Conservation (phyloP, 2,329 filamentous ascomycete species). For the Fusarium nelsonii region DNA sequence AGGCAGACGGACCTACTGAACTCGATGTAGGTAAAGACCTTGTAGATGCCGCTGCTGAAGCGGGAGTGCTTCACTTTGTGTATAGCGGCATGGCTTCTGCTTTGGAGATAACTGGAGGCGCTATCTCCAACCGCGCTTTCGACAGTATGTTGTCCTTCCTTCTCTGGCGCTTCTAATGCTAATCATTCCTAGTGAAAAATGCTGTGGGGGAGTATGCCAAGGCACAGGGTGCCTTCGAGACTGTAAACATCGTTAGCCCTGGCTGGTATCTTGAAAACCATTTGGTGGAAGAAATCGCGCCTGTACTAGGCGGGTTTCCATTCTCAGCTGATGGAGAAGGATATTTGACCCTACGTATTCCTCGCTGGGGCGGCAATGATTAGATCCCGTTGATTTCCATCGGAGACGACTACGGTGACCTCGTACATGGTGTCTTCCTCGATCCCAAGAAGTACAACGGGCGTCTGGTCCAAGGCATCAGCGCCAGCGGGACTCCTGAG, state of each 20-base stretch:
- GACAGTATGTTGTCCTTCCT: conserved; percentile 48
- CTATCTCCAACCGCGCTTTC: conserved; percentile 49
- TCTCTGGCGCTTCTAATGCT: neutral
- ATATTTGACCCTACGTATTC: conserved; percentile 52
- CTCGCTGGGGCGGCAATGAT: conserved; percentile 55
- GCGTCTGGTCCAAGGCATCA: conserved; percentile 54
- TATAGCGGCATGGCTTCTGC: conserved; percentile 54
- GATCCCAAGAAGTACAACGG: conserved; percentile 55
- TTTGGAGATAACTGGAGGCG: conserved; percentile 51
- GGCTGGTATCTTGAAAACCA: conserved; percentile 61
- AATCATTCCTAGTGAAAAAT: conserved; percentile 52
- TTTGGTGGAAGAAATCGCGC: conserved; percentile 51
- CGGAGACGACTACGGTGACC: conserved; percentile 58
- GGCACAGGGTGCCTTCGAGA: conserved; percentile 50
- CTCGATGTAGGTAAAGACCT: conserved; percentile 53
- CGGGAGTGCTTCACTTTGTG: conserved; percentile 53
- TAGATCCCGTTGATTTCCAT: conserved; percentile 56
- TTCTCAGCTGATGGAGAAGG: conserved; percentile 52
- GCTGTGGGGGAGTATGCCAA: conserved; percentile 55
- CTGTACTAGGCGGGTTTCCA: conserved; percentile 58
- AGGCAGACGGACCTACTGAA: conserved; percentile 49
- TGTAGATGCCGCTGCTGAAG: conserved; percentile 51
- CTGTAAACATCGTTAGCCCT: conserved; percentile 52
- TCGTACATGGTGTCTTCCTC: conserved; percentile 60
- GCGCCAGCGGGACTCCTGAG: conserved; percentile 50